A percentile compares a stretch with the other conserved stretches of the same genome.
These are phyloP conservation scores for Aspergillus caelatus DNA, from an alignment of 2,329 filamentous ascomycete genomes.

Conservation along the genomic window DNA sequence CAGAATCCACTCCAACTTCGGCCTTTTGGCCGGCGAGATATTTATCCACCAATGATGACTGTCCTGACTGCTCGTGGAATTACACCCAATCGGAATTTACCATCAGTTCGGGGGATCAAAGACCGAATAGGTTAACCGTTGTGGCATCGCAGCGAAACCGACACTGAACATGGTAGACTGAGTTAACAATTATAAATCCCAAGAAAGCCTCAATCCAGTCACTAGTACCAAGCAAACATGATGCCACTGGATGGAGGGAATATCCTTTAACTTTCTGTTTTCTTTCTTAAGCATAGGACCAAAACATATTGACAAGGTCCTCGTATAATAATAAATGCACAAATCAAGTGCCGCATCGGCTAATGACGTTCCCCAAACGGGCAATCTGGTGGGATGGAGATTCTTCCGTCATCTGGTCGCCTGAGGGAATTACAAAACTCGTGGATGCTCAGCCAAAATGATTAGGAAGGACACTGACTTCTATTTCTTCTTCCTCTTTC, in stretches of 20 bases:
- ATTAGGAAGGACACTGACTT: not conserved
- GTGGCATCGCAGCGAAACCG: not conserved
- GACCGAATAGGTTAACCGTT: conserved; percentile 9
- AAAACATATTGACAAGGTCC: not conserved
- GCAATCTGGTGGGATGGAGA: conserved; percentile 7
- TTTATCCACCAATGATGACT: conserved; percentile 13
- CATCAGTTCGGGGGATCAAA: conserved; percentile 6
- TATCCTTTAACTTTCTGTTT: not conserved
- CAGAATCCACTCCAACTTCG: not conserved
- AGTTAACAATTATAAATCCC: not conserved
- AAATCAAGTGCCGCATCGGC: conserved; percentile 12
- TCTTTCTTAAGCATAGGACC: not conserved
- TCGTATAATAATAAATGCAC: conserved; percentile 2
- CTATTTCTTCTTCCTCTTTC: not conserved
- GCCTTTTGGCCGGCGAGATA: not conserved
- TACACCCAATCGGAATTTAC: not conserved
- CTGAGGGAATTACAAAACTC: conserved; percentile 3
- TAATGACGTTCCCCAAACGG: conserved; percentile 11
- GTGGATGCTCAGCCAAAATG: not conserved
- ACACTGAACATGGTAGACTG: not conserved
- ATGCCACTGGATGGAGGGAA: not conserved
- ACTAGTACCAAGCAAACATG: not conserved
- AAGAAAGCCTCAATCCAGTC: not conserved
- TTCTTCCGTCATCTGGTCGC: conserved; percentile 7
- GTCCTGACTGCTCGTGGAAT: too few relatives aligned